A percentile compares a stretch with the other conserved stretches of the same genome.
phyloP scores from a whole-genome alignment of 768 basidiomycete species.

The Rickenella mellea region DNA sequence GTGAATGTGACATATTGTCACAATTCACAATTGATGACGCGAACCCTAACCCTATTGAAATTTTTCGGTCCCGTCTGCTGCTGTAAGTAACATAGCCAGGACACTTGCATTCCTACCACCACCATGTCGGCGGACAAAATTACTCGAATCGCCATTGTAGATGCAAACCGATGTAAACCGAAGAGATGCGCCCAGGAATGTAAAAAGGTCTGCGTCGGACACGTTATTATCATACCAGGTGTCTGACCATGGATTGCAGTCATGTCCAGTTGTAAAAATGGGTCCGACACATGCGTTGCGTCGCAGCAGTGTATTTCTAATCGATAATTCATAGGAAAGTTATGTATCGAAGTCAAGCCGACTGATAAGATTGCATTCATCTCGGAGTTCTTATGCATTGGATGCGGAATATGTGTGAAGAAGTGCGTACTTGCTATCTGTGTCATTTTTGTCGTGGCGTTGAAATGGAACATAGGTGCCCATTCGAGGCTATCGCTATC shows the following conservation, averaged over 20 bases:
- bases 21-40: not conserved
- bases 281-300: conserved; percentile 35
- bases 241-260: conserved; percentile 28
- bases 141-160: conserved; percentile 94
- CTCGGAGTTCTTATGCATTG: conserved; percentile 97
- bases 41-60: not conserved
- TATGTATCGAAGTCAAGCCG: conserved; percentile 96
- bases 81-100: conserved; percentile 1
- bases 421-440: conserved; percentile 51
- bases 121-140: conserved; percentile 81
- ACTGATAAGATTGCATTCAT: conserved; percentile 97
- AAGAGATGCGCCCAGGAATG: conserved; percentile 97
- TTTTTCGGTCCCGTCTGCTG: not conserved
- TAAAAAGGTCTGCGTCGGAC: conserved; percentile 66
- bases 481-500: conserved; percentile 97
- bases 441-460: not conserved
- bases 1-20: not conserved
- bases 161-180: conserved; percentile 88
- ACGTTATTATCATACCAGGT: conserved; percentile 5
- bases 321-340: conserved; percentile 53
- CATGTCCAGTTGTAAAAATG: conserved; percentile 97
- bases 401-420: conserved; percentile 99
- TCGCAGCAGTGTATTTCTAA: conserved; percentile 1
- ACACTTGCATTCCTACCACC: conserved; percentile 7
- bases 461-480: conserved; percentile 52